Evolutionary conservation across 139 green algal species (phyloP).

Genomic region (Auxenochlorella pyrenoidosa): DNA sequence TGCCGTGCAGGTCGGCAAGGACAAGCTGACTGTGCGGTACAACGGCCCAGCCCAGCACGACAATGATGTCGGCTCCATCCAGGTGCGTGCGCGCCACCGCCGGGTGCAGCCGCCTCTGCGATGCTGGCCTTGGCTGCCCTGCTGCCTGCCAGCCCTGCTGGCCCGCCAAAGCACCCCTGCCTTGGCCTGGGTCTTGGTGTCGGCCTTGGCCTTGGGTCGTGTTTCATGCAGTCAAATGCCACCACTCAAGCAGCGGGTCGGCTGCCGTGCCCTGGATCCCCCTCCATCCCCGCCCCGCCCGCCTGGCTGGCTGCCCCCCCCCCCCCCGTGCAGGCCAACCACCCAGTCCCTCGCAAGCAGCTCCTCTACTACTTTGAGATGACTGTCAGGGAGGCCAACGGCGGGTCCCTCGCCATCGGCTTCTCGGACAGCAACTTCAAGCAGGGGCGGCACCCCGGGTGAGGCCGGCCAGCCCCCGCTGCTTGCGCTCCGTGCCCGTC

Average conservation of each 20-base stretch:
- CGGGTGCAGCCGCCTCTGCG: too few species aligned
- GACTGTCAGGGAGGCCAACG: slow-evolving; percentile 67
- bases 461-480: not conserved
- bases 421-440: slow-evolving; percentile 81
- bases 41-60: slow-evolving; percentile 64
- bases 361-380: slow-evolving; percentile 91
- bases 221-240: too few species aligned
- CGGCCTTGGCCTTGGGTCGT: too few species aligned
- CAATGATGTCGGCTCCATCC: slow-evolving; percentile 83
- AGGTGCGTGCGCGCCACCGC: slow-evolving; percentile 1
- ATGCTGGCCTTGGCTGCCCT: too few species aligned
- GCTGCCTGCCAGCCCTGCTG: too few species aligned
- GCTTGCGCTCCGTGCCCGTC: too few species aligned
- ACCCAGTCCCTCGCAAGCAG: slow-evolving; percentile 61
- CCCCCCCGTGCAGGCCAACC: slow-evolving; percentile 63
- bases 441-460: slow-evolving; percentile 85
- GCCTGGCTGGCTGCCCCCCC: not conserved
- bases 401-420: slow-evolving; percentile 72
- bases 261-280: too few species aligned
- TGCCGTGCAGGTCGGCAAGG: slow-evolving; percentile 39
- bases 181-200: too few species aligned
- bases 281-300: too few species aligned
- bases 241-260: too few species aligned
- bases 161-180: too few species aligned
- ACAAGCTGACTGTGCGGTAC: slow-evolving; percentile 83